Percentiles rank a stretch among this genome's conserved stretches.
Conservation (phyloP, 768 basidiomycete species). For the Xerocomus potaroensis region DNA sequence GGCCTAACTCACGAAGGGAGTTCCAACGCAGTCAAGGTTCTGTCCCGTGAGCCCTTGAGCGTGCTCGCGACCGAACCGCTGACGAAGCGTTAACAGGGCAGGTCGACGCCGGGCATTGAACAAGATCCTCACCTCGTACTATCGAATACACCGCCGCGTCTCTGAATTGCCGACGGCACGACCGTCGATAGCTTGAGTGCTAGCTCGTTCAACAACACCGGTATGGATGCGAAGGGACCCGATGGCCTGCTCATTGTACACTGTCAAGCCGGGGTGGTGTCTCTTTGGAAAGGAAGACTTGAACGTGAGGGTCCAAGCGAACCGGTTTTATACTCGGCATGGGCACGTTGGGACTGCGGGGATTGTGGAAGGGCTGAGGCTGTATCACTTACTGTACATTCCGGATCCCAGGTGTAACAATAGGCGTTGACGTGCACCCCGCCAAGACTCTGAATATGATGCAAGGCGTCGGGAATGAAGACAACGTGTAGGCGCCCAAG, state of each 20-base stretch:
- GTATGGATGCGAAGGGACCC: not conserved
- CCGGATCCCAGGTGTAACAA: too few relatives aligned
- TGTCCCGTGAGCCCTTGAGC: conserved; percentile 14
- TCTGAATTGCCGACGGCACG: conserved; percentile 16
- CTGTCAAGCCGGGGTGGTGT: too few relatives aligned
- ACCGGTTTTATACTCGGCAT: too few relatives aligned
- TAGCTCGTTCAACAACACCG: not conserved
- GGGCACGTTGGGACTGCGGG: too few relatives aligned
- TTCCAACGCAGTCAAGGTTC: not conserved
- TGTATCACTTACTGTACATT: too few relatives aligned
- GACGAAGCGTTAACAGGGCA: too few relatives aligned
- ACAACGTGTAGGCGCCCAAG: not conserved
- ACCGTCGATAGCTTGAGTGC: conserved; percentile 7
- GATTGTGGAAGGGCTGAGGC: too few relatives aligned
- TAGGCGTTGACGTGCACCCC: too few relatives aligned
- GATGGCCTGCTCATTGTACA: conserved; percentile 6
- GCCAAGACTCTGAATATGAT: too few relatives aligned
- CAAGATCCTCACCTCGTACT: conserved; percentile 6
- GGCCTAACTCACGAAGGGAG: conserved; percentile 8
- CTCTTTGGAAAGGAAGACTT: not conserved
- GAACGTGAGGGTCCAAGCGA: not conserved
- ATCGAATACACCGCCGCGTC: not conserved
- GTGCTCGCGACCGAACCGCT: conserved; percentile 18
- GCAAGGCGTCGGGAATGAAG: too few relatives aligned
- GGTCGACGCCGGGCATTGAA: not conserved